Base-by-base conservation (phyloP, 305 asterid genomes). In the Fraxinus platypoda region DNA sequence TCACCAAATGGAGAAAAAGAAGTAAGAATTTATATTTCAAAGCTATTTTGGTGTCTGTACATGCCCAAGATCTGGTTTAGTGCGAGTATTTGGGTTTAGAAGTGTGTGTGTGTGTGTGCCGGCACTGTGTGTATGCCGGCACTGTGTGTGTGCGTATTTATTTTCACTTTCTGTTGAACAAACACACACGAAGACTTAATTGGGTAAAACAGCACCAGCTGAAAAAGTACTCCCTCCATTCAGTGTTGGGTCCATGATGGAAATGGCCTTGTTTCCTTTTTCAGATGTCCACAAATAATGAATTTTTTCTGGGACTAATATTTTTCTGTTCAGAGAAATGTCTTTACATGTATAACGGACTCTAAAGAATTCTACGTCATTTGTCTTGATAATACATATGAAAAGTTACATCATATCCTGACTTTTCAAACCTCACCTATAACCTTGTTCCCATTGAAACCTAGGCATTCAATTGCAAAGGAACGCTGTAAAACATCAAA, bases 1-100 rank as follows among this genome's bases (percentile, higher is more conserved):
- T 64, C 93, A 96, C 81, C 91, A 82, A 83, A 80, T 80, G 78
- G 98, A 94, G 89, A 88, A 91, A 57, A 91, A 86, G 71, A 94
- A 88, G 98, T 96, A 83, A 85, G 90, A 79, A 52, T 78, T 80
- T 83, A 38, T 74, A 34, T 31, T 74, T 26, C 21, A 12, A 19
- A 76, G 17, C 49, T 57, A 8, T n/a, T 78, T 75, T 71, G 72
- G 25, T 78, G 59, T 43, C 37, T 82, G 35, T 78, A 74, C 86
- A 70, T 59, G 86, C 85, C 78, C 76, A 46, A 0, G 25, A 21
- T 83, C 26, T 64, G 72, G 6, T 64, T 64, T 9, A 25, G 73
- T 64, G 30, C 6, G 71, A 23, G 17, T 62, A 33, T 62, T 62
- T 54, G 26, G 66, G 66, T 54, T 5, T n/a, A 26, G 43, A 49